Conservation (phyloP, 2,329 filamentous ascomycete species). For the Cercospora citrullina region DNA sequence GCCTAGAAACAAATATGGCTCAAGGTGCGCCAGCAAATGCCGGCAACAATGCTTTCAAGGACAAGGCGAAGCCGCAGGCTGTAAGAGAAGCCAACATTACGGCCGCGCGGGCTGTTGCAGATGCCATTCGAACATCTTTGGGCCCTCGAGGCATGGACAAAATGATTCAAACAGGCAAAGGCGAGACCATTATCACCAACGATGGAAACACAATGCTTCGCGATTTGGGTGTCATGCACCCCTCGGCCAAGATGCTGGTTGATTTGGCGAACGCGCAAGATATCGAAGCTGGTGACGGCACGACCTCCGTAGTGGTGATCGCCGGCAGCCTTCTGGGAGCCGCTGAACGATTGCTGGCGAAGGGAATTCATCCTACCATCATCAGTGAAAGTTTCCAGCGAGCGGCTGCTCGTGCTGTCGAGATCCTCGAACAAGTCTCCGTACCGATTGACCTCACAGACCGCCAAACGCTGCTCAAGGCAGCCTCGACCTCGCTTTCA, state of each 20-base stretch:
- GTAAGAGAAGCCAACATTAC: slow-evolving; percentile 96
- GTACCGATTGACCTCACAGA: slow-evolving; percentile 87
- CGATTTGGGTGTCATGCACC: slow-evolving; percentile 98
- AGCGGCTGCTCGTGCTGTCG: slow-evolving; percentile 83
- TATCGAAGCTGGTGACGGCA: slow-evolving; percentile 97
- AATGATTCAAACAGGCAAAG: slow-evolving; percentile 97
- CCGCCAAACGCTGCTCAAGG: slow-evolving; percentile 86
- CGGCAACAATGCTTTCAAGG: slow-evolving; percentile 68
- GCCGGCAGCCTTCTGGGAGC: slow-evolving; percentile 92
- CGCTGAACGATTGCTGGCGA: slow-evolving; percentile 83
- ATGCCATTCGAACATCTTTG: slow-evolving; percentile 95
- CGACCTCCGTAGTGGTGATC: slow-evolving; percentile 96
- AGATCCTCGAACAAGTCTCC: slow-evolving; percentile 92
- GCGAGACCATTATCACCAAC: slow-evolving; percentile 98
- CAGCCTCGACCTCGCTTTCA: slow-evolving; percentile 92
- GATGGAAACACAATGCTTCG: slow-evolving; percentile 99
- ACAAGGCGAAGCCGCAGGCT: slow-evolving; percentile 98
- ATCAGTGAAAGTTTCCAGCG: slow-evolving; percentile 98
- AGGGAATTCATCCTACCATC: slow-evolving; percentile 94
- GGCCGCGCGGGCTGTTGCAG: slow-evolving; percentile 93
- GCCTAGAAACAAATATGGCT: slow-evolving; percentile 34
- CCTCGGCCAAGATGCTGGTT: slow-evolving; percentile 99
- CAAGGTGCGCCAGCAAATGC: slow-evolving; percentile 50
- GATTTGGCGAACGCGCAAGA: slow-evolving; percentile 96
- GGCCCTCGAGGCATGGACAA: slow-evolving; percentile 96